Percentiles rank a stretch among this genome's conserved stretches.
Conservation (phyloP, 495 filamentous ascomycete genomes). For the Trichoderma virens region DNA sequence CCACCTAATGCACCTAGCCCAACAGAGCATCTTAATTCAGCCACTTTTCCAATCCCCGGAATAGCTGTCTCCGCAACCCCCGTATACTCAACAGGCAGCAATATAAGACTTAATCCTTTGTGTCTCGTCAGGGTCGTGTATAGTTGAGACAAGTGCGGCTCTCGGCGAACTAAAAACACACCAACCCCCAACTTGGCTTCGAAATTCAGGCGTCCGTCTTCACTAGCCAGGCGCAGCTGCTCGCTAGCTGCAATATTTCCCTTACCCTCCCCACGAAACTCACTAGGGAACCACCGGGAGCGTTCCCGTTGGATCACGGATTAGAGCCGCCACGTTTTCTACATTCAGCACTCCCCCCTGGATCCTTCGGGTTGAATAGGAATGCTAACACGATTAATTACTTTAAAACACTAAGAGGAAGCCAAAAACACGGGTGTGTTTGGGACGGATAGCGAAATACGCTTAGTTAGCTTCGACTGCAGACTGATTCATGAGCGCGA, state of each 20-base stretch:
- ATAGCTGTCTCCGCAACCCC: not conserved
- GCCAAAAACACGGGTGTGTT: not conserved
- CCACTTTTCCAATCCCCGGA: not conserved
- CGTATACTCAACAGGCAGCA: not conserved
- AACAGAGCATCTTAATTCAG: not conserved
- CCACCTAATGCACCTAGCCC: not conserved
- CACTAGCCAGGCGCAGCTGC: not conserved
- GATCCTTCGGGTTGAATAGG: constrained; percentile 3
- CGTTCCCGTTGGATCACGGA: constrained; percentile 5
- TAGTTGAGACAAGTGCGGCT: not conserved
- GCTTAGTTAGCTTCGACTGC: not conserved
- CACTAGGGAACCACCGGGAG: not conserved
- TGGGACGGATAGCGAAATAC: not conserved
- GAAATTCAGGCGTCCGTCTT: no score
- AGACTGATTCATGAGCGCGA: not conserved
- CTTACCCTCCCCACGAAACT: not conserved
- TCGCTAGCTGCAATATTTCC: not conserved
- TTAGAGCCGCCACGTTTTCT: constrained; percentile 1
- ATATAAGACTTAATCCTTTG: not conserved
- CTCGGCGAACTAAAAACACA: not conserved
- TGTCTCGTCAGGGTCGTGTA: not conserved
- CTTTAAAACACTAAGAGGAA: not conserved
- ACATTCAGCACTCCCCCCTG: not conserved
- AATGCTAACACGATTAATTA: not conserved
- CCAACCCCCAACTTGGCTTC: no score